A percentile compares a stretch with the other conserved stretches of the same genome.
Evolutionary conservation across 2,329 filamentous ascomycete species (phyloP).

Genomic region (Fusarium papillatum): DNA sequence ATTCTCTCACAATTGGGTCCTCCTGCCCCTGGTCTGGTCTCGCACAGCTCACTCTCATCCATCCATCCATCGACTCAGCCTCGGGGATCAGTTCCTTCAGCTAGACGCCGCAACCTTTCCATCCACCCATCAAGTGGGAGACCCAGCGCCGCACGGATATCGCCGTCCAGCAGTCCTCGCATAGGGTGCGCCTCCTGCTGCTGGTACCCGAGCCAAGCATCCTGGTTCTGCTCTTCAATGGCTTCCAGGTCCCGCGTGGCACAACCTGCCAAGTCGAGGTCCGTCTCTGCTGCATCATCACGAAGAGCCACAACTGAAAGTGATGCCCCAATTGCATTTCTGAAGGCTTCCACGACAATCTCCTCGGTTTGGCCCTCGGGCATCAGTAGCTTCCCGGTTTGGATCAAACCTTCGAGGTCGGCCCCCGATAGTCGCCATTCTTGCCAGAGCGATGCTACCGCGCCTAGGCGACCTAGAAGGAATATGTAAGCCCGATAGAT

Average conservation of each 20-base stretch:
- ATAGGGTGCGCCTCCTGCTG: slow-evolving; percentile 17
- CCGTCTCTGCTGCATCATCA: slow-evolving; percentile 19
- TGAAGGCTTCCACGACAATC: slow-evolving; percentile 25
- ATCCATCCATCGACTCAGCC: slow-evolving; percentile 29
- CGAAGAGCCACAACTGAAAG: slow-evolving; percentile 34
- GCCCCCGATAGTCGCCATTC: slow-evolving; percentile 42
- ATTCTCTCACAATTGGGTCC: slow-evolving; percentile 14
- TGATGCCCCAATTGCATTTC: slow-evolving; percentile 27
- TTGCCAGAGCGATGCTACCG: slow-evolving; percentile 47
- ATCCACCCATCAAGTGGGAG: slow-evolving; percentile 36
- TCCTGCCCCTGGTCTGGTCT: slow-evolving; percentile 21
- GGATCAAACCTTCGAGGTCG: slow-evolving; percentile 4
- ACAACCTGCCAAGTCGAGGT: slow-evolving; percentile 36
- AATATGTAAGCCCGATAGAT: slow-evolving; percentile 45
- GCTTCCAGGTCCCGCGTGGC: slow-evolving; percentile 33
- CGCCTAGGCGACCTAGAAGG: slow-evolving; percentile 48
- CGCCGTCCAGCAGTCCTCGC: slow-evolving; percentile 16
- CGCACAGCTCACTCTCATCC: slow-evolving; percentile 29
- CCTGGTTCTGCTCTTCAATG: slow-evolving; percentile 28
- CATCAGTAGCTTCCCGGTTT: background rate
- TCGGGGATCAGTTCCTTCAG: slow-evolving; percentile 25
- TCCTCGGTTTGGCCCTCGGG: slow-evolving; percentile 3
- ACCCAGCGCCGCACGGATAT: slow-evolving; percentile 28
- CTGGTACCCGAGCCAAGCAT: slow-evolving; percentile 22
- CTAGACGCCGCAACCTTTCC: slow-evolving; percentile 26